Conservation (phyloP, 2,329 filamentous ascomycete genomes). For the Pyrenochaeta sp. region DNA sequence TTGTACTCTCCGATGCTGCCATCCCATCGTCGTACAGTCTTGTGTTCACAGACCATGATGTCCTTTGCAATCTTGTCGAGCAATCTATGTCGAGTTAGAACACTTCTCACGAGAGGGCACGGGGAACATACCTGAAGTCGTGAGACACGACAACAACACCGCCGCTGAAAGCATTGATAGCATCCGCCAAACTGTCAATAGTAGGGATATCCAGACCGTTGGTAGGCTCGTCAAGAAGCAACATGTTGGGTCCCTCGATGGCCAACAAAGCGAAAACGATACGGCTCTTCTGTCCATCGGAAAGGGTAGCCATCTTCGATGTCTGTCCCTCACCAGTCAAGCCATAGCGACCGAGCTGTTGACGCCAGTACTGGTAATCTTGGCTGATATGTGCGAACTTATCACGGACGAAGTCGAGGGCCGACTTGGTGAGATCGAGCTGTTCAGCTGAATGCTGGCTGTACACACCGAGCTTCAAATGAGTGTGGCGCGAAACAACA, state of each 20-base stretch:
- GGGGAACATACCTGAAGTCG: conserved; percentile 85
- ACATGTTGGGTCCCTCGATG: conserved; percentile 96
- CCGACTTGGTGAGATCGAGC: conserved; percentile 96
- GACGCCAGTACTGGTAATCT: conserved; percentile 99
- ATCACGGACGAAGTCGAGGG: conserved; percentile 96
- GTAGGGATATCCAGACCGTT: conserved; percentile 99
- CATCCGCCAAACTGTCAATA: conserved; percentile 95
- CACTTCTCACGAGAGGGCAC: not conserved
- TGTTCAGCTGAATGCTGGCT: conserved; percentile 98
- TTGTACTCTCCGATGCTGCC: conserved; percentile 95
- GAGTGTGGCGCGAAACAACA: conserved; percentile 87
- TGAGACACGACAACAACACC: conserved; percentile 98
- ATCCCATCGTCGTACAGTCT: conserved; percentile 88
- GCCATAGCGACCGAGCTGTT: conserved; percentile 95
- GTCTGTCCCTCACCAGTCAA: conserved; percentile 93
- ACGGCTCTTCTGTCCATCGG: conserved; percentile 96
- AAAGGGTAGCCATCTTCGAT: conserved; percentile 95
- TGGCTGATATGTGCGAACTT: conserved; percentile 89
- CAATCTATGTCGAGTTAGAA: conserved; percentile 68
- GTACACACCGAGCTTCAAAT: conserved; percentile 98
- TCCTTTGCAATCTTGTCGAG: conserved; percentile 99
- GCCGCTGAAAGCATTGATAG: conserved; percentile 94
- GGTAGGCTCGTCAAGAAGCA: conserved; percentile 96
- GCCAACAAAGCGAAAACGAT: conserved; percentile 97
- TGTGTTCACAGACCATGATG: conserved; percentile 99